phyloP scores from a whole-genome alignment of 257 asterid genomes.

The Thymus quinquecostatus region DNA sequence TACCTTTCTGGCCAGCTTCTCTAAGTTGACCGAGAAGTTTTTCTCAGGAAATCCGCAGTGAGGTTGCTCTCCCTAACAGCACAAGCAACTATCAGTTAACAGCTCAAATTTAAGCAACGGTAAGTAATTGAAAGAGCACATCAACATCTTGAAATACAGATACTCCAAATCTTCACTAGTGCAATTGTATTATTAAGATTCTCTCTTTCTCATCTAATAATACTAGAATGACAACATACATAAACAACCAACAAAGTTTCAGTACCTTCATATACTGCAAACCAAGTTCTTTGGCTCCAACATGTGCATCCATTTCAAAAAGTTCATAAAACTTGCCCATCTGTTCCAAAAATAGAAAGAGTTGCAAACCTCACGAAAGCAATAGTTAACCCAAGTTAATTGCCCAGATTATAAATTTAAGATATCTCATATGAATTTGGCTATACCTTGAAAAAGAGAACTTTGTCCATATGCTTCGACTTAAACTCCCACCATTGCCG shows the following conservation, averaged over 20 bases:
- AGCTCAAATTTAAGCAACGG: slow-evolving; percentile 18
- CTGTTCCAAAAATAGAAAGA: slow-evolving; percentile 50
- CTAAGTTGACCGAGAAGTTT: slow-evolving; percentile 80
- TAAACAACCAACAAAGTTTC: slow-evolving; percentile 25
- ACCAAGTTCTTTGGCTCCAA: slow-evolving; percentile 95
- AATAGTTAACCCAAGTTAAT: slow-evolving; percentile 20
- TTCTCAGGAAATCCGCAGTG: slow-evolving; percentile 99
- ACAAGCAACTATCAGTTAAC: slow-evolving; percentile 33
- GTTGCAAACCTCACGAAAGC: slow-evolving; percentile 17
- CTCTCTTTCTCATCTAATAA: slow-evolving; percentile 10
- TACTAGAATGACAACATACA: slow-evolving; percentile 6
- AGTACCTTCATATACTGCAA: slow-evolving; percentile 98
- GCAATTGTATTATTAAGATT: slow-evolving; percentile 1
- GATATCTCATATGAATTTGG: slow-evolving; percentile 26
- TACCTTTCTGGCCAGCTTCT: slow-evolving; percentile 94
- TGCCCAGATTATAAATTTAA: slow-evolving; percentile 22
- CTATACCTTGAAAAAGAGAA: slow-evolving; percentile 91
- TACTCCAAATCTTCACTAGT: slow-evolving; percentile 5
- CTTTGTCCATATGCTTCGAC: slow-evolving; percentile 98
- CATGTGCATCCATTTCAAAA: slow-evolving; percentile 97
- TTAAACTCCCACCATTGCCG: slow-evolving; percentile 99
- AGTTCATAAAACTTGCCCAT: slow-evolving; percentile 99
- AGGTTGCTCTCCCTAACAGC: slow-evolving; percentile 92
- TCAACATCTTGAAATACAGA: slow-evolving; percentile 14
- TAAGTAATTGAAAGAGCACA: slow-evolving; percentile 19